Conservation (phyloP, 306 rosid genomes). For the Sicyos baderoa region DNA sequence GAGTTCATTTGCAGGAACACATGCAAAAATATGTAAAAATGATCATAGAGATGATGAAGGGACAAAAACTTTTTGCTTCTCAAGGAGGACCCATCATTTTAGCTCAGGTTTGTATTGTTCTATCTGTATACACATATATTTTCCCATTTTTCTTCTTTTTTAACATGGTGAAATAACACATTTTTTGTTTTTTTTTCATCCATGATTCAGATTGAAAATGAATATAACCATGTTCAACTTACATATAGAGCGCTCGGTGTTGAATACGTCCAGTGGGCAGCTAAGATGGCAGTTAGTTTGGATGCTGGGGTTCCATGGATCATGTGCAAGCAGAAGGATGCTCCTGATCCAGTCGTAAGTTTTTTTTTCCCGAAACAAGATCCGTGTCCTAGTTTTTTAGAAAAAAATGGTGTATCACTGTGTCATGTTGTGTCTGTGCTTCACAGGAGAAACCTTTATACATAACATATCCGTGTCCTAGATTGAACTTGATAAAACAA, state of each 20-base stretch:
- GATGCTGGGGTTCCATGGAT: slow-evolving; percentile 96
- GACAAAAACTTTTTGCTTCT: slow-evolving; percentile 55
- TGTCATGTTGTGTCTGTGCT: too few relatives aligned
- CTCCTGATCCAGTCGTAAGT: slow-evolving; percentile 94
- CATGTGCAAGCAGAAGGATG: slow-evolving; percentile 99
- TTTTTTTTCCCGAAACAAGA: too few relatives aligned
- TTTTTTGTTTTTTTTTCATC: neutral
- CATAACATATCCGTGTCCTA: too few relatives aligned
- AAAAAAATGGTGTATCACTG: too few relatives aligned
- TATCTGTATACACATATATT: neutral
- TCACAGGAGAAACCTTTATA: too few relatives aligned
- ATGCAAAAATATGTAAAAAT: slow-evolving; percentile 49
- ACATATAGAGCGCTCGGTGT: slow-evolving; percentile 48
- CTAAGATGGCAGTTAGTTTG: slow-evolving; percentile 80
- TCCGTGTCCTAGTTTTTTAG: too few relatives aligned
- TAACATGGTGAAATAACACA: neutral
- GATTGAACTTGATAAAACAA: too few relatives aligned
- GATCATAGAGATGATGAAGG: slow-evolving; percentile 49
- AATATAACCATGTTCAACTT: slow-evolving; percentile 69
- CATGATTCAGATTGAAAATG: slow-evolving; percentile 69
- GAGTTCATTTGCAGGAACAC: too few relatives aligned
- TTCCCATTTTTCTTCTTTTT: neutral
- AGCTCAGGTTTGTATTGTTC: slow-evolving; percentile 63
- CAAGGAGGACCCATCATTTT: slow-evolving; percentile 90
- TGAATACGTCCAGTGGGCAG: slow-evolving; percentile 73